Evolutionary conservation across 768 basidiomycete genomes (phyloP), one percentile per base, ranked within the genome.

Genomic region (Termitomyces sp.): DNA sequence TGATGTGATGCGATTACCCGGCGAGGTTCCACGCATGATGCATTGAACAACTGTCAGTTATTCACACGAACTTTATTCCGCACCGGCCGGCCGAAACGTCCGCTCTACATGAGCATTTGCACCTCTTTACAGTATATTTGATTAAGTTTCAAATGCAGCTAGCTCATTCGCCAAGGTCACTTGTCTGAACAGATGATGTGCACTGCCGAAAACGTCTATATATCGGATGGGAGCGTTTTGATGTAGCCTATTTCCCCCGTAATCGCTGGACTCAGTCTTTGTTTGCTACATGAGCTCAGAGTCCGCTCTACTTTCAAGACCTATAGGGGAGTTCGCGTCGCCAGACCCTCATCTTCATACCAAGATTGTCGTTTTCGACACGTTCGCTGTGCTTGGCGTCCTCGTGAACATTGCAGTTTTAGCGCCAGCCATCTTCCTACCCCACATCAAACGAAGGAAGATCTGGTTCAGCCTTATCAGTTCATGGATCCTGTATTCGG

Each of bases 401-500:
- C 6, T 41, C 3, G 22, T 51, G 3, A 57, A 57, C 33, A 31
- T n/a, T 15, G 56, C 56, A 28, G 31, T 51, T 5, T 22, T 57
- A 5, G 41, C 31, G 20, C 56, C 56, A 26, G 39, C 56, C 2
- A 20, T 57, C 3, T 57, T 39, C 22, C 39, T 31, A 5, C 48
- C 48, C 10, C 26, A 20, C 10, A 45, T 57, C 28, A 20, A 5
- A 9, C 56, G 56, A 16, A 42, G 24, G 9, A 50, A 22, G 26
- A 37, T 13, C 8, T 57, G 56, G 56, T 57, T 41, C 49, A 51
- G 49, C 49, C 56, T 57, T 1, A 29, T 51, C 3, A 51, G 28
- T 18, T 57, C 56, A 22, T 57, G 49, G 48, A 51, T 51, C 13
- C 18, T 57, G 8, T 57, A 57, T 16, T 44, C 56, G 24, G 37